Base-by-base conservation (phyloP, 257 asterid genomes). In the Cynanchum wilfordii region DNA sequence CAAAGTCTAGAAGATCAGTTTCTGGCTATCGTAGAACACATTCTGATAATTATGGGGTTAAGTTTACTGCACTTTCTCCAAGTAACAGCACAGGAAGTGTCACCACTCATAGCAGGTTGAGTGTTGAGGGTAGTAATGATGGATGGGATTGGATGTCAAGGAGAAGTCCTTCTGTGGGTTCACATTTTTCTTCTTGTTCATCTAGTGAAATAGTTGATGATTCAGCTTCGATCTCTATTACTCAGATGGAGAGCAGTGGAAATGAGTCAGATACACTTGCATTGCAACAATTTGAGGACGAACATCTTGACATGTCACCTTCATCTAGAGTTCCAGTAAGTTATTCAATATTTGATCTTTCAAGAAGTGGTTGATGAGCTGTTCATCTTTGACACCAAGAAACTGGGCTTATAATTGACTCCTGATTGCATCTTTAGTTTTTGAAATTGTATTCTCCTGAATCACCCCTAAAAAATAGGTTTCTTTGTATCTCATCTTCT, bases 101-200 rank as follows among this genome's bases (percentile, higher is more conserved):
- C 63, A 74, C 81, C 51, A 80, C 81, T 67, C 74, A 4, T 36
- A 71, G 82, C 71, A 76, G 81, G 68, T 79, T 75, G 71, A 80
- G 74, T 70, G 79, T 67, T 38, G 84, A 80, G 49, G 82, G 82
- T 79, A 82, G 80, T 84, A 73, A 77, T 54, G 89, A 84, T 73
- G 69, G 44, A 42, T 71, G 77, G 79, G 87, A 84, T 36, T 71
- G 82, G 52, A 72, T 56, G 57, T 78, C 86, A 10, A 79, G 67
- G 79, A 79, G 85, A 87, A 88, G 85, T 81, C 78, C 87, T 77
- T 89, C 95, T 68, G 82, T 73, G 73, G 87, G 76, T 75, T 91
- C 94, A 52, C 81, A 44, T 54, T 68, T 82, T 69, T 85, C 98
- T 75, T 73, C 91, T 51, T 38, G 81, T 74, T 85, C 92, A 44